Percentiles rank a stretch among this genome's conserved stretches.
Conservation (phyloP, 139 green algal species). For the Picocystis salinarum region DNA sequence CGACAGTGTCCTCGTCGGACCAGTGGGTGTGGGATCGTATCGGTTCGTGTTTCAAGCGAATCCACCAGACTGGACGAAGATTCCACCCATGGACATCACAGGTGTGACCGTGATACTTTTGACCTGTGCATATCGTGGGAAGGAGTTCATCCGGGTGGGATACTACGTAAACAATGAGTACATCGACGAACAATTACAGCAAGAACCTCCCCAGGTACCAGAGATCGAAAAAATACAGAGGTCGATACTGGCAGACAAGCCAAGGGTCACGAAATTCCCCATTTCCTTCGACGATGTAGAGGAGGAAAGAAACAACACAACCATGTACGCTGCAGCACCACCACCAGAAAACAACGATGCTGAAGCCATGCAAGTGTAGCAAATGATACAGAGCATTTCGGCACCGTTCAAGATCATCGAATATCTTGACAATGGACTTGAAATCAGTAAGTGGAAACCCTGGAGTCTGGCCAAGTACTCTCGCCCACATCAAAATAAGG, state of each 20-base stretch:
- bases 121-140: conserved; percentile 68
- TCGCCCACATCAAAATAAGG: too few species aligned
- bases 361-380: too few species aligned
- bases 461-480: too few species aligned
- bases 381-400: too few species aligned
- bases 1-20: conserved; percentile 77
- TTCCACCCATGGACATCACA: conserved; percentile 56
- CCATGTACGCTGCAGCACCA: too few species aligned
- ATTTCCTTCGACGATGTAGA: conserved; percentile 33
- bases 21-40: conserved; percentile 68
- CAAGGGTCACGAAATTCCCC: conserved; percentile 72
- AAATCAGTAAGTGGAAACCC: too few species aligned
- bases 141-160: conserved; percentile 26
- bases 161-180: conserved; percentile 98
- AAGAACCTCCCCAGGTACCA: conserved; percentile 53
- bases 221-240: conserved; percentile 40
- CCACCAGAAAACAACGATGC: too few species aligned
- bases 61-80: conserved; percentile 50
- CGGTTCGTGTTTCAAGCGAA: conserved; percentile 81
- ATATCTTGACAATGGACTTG: too few species aligned
- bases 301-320: too few species aligned
- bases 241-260: conserved; percentile 74
- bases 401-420: too few species aligned
- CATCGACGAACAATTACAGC: conserved; percentile 54
- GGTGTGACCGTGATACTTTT: conserved; percentile 88